These are phyloP conservation scores for Hypoxylon rubiginosum DNA, from an alignment of 2,329 filamentous ascomycete genomes.

Conservation along the genomic window DNA sequence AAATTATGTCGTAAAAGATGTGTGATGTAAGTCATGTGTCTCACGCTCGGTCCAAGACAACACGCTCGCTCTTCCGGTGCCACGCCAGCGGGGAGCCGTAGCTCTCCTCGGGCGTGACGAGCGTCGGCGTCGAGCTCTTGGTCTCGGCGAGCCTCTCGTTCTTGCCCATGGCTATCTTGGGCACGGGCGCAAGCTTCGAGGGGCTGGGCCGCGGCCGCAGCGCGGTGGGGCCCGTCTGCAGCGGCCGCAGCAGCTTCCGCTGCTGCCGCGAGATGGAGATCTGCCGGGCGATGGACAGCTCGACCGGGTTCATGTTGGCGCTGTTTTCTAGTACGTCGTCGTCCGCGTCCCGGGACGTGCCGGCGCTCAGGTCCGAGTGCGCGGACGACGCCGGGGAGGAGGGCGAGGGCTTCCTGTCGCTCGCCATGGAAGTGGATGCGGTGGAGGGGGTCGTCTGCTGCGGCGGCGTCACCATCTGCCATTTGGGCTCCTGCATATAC, in stretches of 20 bases:
- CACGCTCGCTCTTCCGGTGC: slow-evolving; percentile 66
- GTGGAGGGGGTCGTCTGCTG: slow-evolving; percentile 51
- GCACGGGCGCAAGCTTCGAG: slow-evolving; percentile 44
- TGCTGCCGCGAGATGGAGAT: slow-evolving; percentile 75
- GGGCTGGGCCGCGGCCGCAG: slow-evolving; percentile 44
- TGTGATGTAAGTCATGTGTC: background rate
- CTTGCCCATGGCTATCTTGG: slow-evolving; percentile 46
- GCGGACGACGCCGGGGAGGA: slow-evolving; percentile 53
- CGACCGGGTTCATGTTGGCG: slow-evolving; percentile 65
- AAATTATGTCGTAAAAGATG: slow-evolving; percentile 9
- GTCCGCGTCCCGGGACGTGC: slow-evolving; percentile 54
- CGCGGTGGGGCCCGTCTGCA: slow-evolving; percentile 55
- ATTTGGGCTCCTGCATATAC: slow-evolving; percentile 58
- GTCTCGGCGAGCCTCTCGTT: slow-evolving; percentile 57
- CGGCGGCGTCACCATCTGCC: slow-evolving; percentile 62
- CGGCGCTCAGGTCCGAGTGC: slow-evolving; percentile 53
- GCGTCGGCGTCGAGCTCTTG: slow-evolving; percentile 60
- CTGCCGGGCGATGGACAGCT: slow-evolving; percentile 76
- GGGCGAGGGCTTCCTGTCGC: slow-evolving; percentile 51
- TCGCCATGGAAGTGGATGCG: slow-evolving; percentile 44
- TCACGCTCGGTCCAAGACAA: slow-evolving; percentile 64
- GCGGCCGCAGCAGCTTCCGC: slow-evolving; percentile 68
- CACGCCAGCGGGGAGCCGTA: slow-evolving; percentile 53
- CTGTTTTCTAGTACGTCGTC: slow-evolving; percentile 53
- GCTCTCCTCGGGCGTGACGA: slow-evolving; percentile 57